Evolutionary conservation across 352 stramenopile species (phyloP).

Genomic region (Peronospora destructor): DNA sequence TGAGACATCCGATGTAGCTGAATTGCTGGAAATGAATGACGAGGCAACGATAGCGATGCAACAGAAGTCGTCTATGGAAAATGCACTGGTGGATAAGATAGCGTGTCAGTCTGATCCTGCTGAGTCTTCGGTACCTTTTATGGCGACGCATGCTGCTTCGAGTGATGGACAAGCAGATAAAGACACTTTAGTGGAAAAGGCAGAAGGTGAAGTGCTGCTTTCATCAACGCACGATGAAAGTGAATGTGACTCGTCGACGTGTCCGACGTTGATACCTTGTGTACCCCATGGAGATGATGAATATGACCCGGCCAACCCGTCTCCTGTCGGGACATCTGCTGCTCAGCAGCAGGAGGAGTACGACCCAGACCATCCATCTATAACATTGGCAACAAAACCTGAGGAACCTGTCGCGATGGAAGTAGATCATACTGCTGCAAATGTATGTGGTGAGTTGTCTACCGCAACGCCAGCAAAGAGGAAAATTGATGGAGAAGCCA

Average conservation of each 20-base stretch:
- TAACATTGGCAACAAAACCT: conserved; percentile 8
- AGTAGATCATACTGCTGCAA: conserved; percentile 10
- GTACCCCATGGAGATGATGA: conserved; percentile 32
- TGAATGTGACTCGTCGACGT: conserved; percentile 19
- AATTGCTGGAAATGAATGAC: background rate
- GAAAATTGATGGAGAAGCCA: conserved; percentile 14
- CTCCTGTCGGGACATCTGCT: conserved; percentile 13
- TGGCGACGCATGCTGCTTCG: background rate
- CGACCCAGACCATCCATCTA: conserved; percentile 35
- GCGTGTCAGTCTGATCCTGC: background rate
- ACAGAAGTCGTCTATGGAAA: background rate
- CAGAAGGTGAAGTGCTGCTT: background rate
- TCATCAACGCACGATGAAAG: conserved; percentile 15
- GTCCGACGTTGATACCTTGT: background rate
- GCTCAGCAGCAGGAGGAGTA: conserved; percentile 32
- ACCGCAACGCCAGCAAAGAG: conserved; percentile 20
- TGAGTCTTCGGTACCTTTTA: background rate
- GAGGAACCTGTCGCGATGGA: conserved; percentile 18
- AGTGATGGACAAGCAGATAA: conserved; percentile 6
- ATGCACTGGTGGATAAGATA: background rate
- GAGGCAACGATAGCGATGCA: background rate
- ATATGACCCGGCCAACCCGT: conserved; percentile 36
- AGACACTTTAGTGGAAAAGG: background rate
- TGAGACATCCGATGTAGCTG: background rate
- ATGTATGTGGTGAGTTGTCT: background rate